Evolutionary conservation across 2,329 filamentous ascomycete genomes (phyloP), one percentile per base, ranked within the genome.

Genomic region (Colletotrichum limetticola): DNA sequence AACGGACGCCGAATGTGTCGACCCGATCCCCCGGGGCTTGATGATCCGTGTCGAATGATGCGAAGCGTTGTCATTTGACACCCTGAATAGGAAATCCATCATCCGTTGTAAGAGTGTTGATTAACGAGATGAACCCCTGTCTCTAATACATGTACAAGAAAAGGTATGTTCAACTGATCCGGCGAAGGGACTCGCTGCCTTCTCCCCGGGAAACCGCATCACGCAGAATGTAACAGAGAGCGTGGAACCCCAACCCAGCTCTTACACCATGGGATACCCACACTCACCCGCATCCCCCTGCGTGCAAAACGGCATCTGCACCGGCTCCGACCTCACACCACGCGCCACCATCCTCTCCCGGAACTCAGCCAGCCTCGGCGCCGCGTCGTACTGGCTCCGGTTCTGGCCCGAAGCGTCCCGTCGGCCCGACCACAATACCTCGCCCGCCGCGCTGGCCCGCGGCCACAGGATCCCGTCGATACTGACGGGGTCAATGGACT

Each of bases 391-490:
- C 84, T 94, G 92, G 74, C 90, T 93, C 65, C 94, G 86, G 81
- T 95, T 95, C 79, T 89, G 83, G 2, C 93, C 93, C 19, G 85
- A 80, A 2, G 85, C 87, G 78, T 95, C 93, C 72, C 89, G 88
- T 67, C 88, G 83, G 64, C 94, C 94, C 53, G 91, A 93, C 95
- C 95, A 97, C 59, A 96, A 86, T 1, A 95, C 91, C 83, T 97
- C 95, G 30, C 89, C 93, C 0, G 92, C 93, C 0, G 93, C 94
- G 64, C 88, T 89, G 1, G 90, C 91, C 6, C 95, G 88, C 8
- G 95, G 94, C 95, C 94, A 97, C 9, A 96, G 83, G 81, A 94
- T 90, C 46, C 85, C 85, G 83, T 97, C 94, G 16, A 97, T 80
- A 79, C 92, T 95, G n/a, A 90, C 84, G 3, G 90, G 83, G 81